Percentiles rank a stretch among this genome's conserved stretches.
These are phyloP conservation scores for Cytospora paraplurivora DNA, from an alignment of 2,329 filamentous ascomycete species.

Conservation along the genomic window DNA sequence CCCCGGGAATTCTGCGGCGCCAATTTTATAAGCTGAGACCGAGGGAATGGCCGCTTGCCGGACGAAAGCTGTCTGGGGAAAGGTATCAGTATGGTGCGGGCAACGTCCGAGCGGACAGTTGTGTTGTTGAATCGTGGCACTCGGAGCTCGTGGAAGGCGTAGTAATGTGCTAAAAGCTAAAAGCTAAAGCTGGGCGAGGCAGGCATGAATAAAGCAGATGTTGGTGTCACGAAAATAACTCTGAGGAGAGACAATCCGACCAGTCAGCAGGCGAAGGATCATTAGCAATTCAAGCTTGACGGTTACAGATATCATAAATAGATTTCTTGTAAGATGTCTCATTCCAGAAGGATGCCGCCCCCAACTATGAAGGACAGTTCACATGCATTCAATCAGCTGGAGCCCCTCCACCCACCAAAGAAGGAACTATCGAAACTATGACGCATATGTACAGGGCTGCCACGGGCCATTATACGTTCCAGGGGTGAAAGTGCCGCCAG, in stretches of 20 bases:
- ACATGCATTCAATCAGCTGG: not conserved
- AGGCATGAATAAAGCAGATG: not conserved
- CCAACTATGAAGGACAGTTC: not conserved
- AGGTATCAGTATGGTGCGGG: conserved; percentile 1
- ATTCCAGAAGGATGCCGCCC: not conserved
- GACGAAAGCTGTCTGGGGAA: not conserved
- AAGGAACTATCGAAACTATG: not conserved
- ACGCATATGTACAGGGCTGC: not conserved
- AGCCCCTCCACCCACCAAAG: not conserved
- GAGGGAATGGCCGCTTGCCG: conserved; percentile 5
- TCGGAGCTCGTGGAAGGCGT: not conserved
- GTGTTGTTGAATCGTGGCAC: not conserved
- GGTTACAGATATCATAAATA: not conserved
- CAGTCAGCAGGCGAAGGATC: not conserved
- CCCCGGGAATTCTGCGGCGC: conserved; percentile 8
- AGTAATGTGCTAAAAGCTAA: not conserved
- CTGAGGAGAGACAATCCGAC: conserved; percentile 10
- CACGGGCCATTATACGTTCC: not conserved
- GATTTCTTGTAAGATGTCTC: not conserved
- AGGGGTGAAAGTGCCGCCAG: not conserved
- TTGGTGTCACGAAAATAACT: not conserved
- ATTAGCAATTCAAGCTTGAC: not conserved
- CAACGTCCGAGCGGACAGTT: conserved; percentile 9
- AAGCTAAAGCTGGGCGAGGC: not conserved
- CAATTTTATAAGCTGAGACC: conserved; percentile 10